Conservation (phyloP, 305 asterid genomes). For the Petunia hybrid region DNA sequence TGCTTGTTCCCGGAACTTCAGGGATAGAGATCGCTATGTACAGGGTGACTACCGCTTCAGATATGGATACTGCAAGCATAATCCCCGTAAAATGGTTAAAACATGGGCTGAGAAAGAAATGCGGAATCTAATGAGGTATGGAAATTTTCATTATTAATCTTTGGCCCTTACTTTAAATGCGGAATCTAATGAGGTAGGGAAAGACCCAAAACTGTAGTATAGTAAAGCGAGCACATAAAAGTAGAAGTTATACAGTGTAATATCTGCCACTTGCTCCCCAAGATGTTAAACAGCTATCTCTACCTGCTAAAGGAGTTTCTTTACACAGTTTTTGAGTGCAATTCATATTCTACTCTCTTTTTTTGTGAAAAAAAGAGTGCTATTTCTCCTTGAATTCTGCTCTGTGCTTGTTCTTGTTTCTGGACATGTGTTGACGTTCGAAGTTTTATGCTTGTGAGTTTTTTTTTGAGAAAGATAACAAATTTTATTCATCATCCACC, state of each 20-base stretch:
- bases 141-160: not conserved
- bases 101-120: constrained; percentile 99
- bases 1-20: constrained; percentile 44
- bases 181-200: not conserved
- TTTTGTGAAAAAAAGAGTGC: not conserved
- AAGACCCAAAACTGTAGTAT: not conserved
- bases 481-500: too few species aligned
- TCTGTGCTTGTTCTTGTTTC: constrained; percentile 21
- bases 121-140: constrained; percentile 96
- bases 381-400: not conserved
- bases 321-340: constrained; percentile 8
- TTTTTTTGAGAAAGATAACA: too few species aligned
- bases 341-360: not conserved
- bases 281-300: not conserved
- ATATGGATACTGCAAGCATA: constrained; percentile 93
- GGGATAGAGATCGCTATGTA: constrained; percentile 97
- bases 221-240: not conserved
- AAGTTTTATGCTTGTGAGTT: not conserved
- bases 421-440: not conserved
- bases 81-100: constrained; percentile 96
- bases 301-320: not conserved
- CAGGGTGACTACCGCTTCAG: constrained; percentile 97
- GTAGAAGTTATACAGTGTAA: not conserved
- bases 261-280: constrained; percentile 16
- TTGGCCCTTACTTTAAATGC: not conserved